Evolutionary conservation across 352 stramenopile genomes (phyloP), one percentile per base, ranked within the genome.

Genomic region (Hyaloperonospora brassicae): DNA sequence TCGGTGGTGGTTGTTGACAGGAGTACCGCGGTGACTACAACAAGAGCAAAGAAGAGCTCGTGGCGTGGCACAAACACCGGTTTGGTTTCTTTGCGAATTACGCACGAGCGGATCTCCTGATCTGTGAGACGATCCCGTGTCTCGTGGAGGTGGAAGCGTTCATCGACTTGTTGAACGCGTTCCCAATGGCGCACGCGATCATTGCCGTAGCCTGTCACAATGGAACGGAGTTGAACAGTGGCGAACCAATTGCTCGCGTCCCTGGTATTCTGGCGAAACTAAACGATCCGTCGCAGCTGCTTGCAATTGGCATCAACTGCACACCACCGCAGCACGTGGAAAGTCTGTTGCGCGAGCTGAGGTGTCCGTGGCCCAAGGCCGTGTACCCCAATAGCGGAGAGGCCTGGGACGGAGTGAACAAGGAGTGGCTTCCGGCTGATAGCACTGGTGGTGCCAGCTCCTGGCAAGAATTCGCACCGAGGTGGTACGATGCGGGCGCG

Each of bases 351-450:
- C 64, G 50, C 12, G 45, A 61, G 47, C 63, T 89, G 23, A 67
- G 79, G 48, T 71, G 59, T 30, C 23, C 36, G 1, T 82, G 70
- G 55, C 64, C 66, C 27, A 88, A 86, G 60, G 66, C 84, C 10
- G 76, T 78, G 23, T 96, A 95, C 56, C 84, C 84, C 17, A 96
- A 96, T 66, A 89, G 79, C 39, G 86, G 86, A 10, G 84, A 96
- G 61, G 68, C 56, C 2, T 96, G 80, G 79, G 77, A 95, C 40
- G 76, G 68, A 43, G 55, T 79, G 17, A 70, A 76, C 47, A 90
- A 89, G 51, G 57, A 69, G 47, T 96, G 84, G 84, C 61, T 90
- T 7, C 70, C 73, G 11, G 71, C 62, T 22, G 68, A 73, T 22
- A 70, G 47, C 13, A 57, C 49, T 10, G 69, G 66, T 21, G 69